phyloP scores from a whole-genome alignment of 1,284 basidiomycete species.

The Termitomyces sp. region DNA sequence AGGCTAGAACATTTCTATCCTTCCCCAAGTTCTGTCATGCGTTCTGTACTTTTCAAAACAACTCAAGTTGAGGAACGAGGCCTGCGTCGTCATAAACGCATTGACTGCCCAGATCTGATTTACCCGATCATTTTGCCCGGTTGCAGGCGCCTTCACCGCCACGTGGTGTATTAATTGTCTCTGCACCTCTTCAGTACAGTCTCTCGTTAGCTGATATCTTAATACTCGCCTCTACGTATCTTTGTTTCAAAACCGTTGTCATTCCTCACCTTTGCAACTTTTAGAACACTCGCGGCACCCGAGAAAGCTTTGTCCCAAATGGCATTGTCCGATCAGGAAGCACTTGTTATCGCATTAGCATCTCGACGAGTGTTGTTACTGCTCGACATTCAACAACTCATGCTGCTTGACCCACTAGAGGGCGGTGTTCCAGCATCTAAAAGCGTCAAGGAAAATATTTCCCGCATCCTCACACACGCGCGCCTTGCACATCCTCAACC shows the following conservation, averaged over 20 bases:
- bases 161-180: background rate
- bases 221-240: background rate
- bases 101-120: background rate
- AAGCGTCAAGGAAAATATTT: slow-evolving; percentile 43
- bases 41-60: background rate
- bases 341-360: slow-evolving; percentile 8
- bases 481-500: slow-evolving; percentile 44
- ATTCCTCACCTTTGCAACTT: too few species aligned
- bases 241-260: background rate
- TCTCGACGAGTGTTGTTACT: slow-evolving; percentile 49
- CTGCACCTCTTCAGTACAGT: background rate
- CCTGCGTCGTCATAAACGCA: background rate
- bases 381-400: slow-evolving; percentile 51
- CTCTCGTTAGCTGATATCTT: background rate
- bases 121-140: background rate
- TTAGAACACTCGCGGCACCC: background rate
- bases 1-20: too few species aligned
- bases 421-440: slow-evolving; percentile 44
- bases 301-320: background rate
- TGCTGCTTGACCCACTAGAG: slow-evolving; percentile 40
- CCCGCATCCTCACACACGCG: slow-evolving; percentile 43
- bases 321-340: slow-evolving; percentile 1
- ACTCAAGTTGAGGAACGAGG: background rate
- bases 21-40: background rate
- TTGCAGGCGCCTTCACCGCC: background rate